phyloP scores from a whole-genome alignment of 139 green algal species.

The Micromonas pusilla region DNA sequence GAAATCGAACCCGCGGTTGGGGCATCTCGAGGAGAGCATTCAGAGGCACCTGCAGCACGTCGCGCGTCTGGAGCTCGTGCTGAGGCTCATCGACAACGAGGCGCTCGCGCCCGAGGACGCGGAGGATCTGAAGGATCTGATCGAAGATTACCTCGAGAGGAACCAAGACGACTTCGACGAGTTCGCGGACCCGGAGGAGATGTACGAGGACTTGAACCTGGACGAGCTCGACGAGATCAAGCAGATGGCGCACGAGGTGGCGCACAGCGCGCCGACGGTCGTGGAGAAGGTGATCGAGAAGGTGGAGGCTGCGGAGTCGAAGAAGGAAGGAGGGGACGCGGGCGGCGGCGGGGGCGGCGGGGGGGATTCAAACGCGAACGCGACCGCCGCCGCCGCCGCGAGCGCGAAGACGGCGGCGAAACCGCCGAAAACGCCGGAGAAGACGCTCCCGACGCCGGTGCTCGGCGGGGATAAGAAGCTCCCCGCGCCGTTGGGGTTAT shows the following conservation, averaged over 20 bases:
- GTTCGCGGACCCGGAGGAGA: conserved; percentile 61
- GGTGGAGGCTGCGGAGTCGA: neutral
- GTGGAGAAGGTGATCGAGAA: conserved; percentile 33
- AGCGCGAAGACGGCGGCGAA: too few species aligned
- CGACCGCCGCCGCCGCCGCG: neutral
- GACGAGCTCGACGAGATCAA: conserved; percentile 56
- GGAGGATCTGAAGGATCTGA: conserved; percentile 58
- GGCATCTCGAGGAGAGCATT: conserved; percentile 61
- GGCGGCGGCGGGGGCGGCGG: neutral
- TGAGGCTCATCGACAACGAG: conserved; percentile 97
- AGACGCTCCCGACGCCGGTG: too few species aligned
- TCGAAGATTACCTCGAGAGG: conserved; percentile 83
- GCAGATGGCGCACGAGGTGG: conserved; percentile 32
- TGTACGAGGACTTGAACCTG: conserved; percentile 66
- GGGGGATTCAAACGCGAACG: neutral
- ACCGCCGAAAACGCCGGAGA: too few species aligned
- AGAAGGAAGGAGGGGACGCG: neutral
- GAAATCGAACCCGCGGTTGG: conserved; percentile 36
- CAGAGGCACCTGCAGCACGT: conserved; percentile 74
- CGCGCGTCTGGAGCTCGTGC: conserved; percentile 42
- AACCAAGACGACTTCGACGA: conserved; percentile 71
- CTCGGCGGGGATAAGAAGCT: neutral
- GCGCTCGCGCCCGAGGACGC: conserved; percentile 53
- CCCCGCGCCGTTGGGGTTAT: neutral
- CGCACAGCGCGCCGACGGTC: neutral